Evolutionary conservation across 1,284 basidiomycete species (phyloP), one percentile per base, ranked within the genome.

Genomic region (Sporisorium iseilematis-ciliati): DNA sequence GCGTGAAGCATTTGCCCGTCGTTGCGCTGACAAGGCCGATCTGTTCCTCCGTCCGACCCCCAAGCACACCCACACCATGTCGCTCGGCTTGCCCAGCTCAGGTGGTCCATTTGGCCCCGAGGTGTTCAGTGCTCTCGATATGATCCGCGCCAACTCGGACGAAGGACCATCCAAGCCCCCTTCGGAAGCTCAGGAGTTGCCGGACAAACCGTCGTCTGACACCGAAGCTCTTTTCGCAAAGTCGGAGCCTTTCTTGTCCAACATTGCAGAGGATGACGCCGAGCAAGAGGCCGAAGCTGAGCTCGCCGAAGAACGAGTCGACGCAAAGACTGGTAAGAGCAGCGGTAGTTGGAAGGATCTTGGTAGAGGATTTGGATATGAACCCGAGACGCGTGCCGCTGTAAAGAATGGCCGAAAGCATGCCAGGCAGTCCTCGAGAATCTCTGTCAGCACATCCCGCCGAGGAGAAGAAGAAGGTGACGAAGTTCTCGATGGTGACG

Each of bases 291-390:
- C 35, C 0, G 45, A 43, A 38, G 16, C 21, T 31, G 54, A 35
- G 10, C 20, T 21, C 14, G 23, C 33, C 1, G 21, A 18, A 7
- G 42, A 26, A 16, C 48, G 59, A 38, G 31, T 20, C n/a, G 43
- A 31, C 18, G 35, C 29, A 8, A 23, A 58, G 3, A 63, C 41
- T 18, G n/a, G n/a, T 21, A 29, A 53, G 10, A 53, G 45, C 11
- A 50, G 55, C 46, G 38, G 56, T n/a, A 77, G 56, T 46, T 76
- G 77, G 77, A 69, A 79, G 63, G 75, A 79, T 43, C 65, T 82
- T 12, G 77, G 69, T 18, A 29, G 67, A 50, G 80, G 80, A 3
- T 82, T 82, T 38, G 79, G 78, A 4, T 78, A 81, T 49, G 80
- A 82, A 16, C 55, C 61, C 7, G 75, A 71, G 4, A 45, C 63